phyloP scores from a whole-genome alignment of 345 rosid species.

The Corchorus capsularis region DNA sequence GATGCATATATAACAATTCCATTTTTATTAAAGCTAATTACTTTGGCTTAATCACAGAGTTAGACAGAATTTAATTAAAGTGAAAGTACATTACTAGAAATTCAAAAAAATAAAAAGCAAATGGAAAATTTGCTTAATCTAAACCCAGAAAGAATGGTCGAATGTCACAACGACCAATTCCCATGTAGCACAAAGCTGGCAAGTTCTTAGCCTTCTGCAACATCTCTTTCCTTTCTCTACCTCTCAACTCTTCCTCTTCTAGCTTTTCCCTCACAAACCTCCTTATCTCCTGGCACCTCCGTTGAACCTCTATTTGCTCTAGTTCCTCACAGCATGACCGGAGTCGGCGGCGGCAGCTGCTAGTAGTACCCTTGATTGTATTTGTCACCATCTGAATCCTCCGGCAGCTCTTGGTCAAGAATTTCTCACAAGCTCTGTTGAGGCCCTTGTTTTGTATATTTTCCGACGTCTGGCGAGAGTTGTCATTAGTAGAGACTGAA shows the following conservation, averaged over 20 bases:
- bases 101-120: too few species aligned
- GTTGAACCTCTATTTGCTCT: background rate
- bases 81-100: too few species aligned
- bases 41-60: too few species aligned
- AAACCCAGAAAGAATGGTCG: conserved; percentile 5
- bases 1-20: too few species aligned
- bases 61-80: too few species aligned
- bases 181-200: conserved; percentile 13
- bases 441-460: background rate
- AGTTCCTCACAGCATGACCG: background rate
- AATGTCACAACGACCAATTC: conserved; percentile 10
- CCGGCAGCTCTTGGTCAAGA: conserved; percentile 15
- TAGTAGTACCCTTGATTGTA: background rate
- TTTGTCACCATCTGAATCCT: background rate
- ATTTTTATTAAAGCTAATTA: too few species aligned
- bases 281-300: background rate
- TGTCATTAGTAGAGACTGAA: background rate
- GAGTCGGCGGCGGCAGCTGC: conserved; percentile 6
- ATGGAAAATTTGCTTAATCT: background rate
- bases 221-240: background rate
- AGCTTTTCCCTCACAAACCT: background rate
- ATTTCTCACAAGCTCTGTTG: background rate
- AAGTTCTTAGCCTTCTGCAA: conserved; percentile 16
- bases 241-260: background rate
- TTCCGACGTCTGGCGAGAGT: background rate